Evolutionary conservation across 805 yeast species (phyloP).

Genomic region (Kluyveromyces lactis): DNA sequence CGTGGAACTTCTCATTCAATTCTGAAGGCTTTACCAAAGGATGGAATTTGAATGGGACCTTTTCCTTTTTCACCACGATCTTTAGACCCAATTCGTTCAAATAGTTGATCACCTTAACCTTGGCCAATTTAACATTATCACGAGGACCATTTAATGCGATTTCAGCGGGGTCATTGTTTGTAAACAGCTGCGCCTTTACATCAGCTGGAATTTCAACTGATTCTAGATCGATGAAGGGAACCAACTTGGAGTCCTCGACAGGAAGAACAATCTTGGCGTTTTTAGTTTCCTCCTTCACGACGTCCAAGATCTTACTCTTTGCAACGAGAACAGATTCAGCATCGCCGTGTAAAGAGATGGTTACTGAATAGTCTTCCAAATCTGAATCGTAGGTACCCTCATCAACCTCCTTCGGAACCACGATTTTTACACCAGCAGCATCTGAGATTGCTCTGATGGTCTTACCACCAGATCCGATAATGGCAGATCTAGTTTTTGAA

Average conservation of each 20-base stretch:
- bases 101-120: slow-evolving; percentile 39
- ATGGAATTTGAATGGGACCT: slow-evolving; percentile 62
- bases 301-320: slow-evolving; percentile 54
- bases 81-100: slow-evolving; percentile 38
- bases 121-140: slow-evolving; percentile 50
- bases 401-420: slow-evolving; percentile 29
- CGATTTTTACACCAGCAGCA: slow-evolving; percentile 66
- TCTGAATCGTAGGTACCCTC: slow-evolving; percentile 43
- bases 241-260: slow-evolving; percentile 32
- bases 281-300: slow-evolving; percentile 70
- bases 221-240: slow-evolving; percentile 26
- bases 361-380: slow-evolving; percentile 48
- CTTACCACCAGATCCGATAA: slow-evolving; percentile 84
- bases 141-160: slow-evolving; percentile 65
- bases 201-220: slow-evolving; percentile 20
- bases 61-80: slow-evolving; percentile 45
- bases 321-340: slow-evolving; percentile 75
- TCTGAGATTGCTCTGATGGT: slow-evolving; percentile 72
- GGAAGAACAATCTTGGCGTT: slow-evolving; percentile 41
- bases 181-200: slow-evolving; percentile 21
- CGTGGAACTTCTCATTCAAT: slow-evolving; percentile 46
- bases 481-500: slow-evolving; percentile 61
- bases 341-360: slow-evolving; percentile 72
- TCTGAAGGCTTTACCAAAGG: slow-evolving; percentile 53
- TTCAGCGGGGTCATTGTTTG: slow-evolving; percentile 23